A percentile compares a stretch with the other conserved stretches of the same genome.
Conservation (phyloP, 176 grass and related monocot genomes). For the Oryza longistaminata region DNA sequence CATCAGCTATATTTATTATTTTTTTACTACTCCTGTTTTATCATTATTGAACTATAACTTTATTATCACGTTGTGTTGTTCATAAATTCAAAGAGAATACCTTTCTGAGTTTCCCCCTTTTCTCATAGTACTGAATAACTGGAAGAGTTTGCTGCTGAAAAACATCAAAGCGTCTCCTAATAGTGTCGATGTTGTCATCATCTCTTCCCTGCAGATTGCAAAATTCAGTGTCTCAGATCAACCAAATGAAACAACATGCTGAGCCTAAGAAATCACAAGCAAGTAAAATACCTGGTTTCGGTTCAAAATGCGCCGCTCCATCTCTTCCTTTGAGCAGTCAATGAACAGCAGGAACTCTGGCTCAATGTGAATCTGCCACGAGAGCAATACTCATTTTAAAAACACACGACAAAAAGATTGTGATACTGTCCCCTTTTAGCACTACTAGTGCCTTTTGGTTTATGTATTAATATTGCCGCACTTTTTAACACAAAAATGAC, state of each 20-base stretch:
- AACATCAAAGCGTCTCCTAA: constrained; percentile 47
- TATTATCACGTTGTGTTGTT: not conserved
- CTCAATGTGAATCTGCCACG: constrained; percentile 56
- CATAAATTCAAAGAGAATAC: constrained; percentile 16
- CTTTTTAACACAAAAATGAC: not conserved
- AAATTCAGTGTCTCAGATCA: not conserved
- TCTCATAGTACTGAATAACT: constrained; percentile 54
- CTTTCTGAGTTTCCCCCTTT: constrained; percentile 48
- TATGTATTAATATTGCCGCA: not conserved
- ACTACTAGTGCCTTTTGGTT: not conserved
- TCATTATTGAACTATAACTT: not conserved
- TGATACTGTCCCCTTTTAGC: not conserved
- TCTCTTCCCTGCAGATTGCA: constrained; percentile 42
- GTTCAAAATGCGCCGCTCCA: constrained; percentile 51
- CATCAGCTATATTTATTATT: not conserved
- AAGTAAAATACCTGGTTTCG: constrained; percentile 52
- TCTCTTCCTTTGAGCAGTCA: constrained; percentile 67
- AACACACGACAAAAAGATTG: not conserved
- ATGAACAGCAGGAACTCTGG: constrained; percentile 71
- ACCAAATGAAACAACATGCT: not conserved
- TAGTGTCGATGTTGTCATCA: constrained; percentile 59
- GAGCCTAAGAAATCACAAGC: not conserved
- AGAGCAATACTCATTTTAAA: constrained; percentile 12
- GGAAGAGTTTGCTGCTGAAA: constrained; percentile 53
- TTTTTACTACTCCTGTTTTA: not conserved